Evolutionary conservation across 345 rosid genomes (phyloP).

Genomic region (Salix dunnii): DNA sequence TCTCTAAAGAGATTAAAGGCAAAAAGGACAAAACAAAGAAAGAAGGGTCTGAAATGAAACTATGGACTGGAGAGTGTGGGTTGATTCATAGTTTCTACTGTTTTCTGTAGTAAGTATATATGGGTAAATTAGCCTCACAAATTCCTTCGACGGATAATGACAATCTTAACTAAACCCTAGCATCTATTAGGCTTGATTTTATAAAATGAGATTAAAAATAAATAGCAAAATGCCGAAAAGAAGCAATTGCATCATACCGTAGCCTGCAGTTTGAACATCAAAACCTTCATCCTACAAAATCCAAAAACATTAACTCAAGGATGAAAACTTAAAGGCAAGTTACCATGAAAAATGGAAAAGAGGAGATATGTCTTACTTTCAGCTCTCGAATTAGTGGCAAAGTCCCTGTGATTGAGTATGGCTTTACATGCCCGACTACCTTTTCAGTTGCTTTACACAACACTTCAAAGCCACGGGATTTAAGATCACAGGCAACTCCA

Average conservation of each 20-base stretch:
- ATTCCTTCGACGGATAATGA: background rate
- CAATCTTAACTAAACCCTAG: background rate
- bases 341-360: background rate
- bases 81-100: background rate
- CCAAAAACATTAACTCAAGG: slow-evolving; percentile 2
- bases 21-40: background rate
- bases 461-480: slow-evolving; percentile 81
- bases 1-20: background rate
- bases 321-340: background rate
- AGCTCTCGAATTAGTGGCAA: slow-evolving; percentile 88
- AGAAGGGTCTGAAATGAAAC: background rate
- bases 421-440: slow-evolving; percentile 84
- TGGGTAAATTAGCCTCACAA: background rate
- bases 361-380: slow-evolving; percentile 44
- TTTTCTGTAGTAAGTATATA: background rate
- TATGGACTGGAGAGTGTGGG: background rate
- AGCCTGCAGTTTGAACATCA: slow-evolving; percentile 91
- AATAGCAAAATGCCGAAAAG: slow-evolving; percentile 4
- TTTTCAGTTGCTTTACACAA: slow-evolving; percentile 87
- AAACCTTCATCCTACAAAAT: slow-evolving; percentile 81
- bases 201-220: background rate
- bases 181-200: background rate
- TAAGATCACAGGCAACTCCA: slow-evolving; percentile 93
- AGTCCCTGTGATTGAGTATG: slow-evolving; percentile 92
- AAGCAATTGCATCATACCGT: slow-evolving; percentile 45